Conservation (phyloP, 148 eudicot species). For the Vaccinium corymbosum region DNA sequence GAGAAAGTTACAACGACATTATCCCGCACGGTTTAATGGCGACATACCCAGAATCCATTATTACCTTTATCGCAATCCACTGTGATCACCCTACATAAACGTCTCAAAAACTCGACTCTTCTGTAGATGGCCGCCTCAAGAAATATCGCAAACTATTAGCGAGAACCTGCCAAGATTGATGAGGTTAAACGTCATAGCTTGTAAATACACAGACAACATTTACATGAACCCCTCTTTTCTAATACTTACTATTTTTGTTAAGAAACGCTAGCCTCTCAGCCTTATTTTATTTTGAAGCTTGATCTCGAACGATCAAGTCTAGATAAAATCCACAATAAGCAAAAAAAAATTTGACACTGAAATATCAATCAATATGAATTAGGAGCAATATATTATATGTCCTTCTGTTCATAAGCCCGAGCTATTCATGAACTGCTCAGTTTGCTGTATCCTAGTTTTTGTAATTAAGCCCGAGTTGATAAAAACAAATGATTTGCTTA, state of each 20-base stretch:
- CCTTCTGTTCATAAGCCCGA: not conserved
- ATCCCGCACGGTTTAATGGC: not conserved
- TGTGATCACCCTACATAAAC: not conserved
- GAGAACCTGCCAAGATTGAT: constrained; percentile 54
- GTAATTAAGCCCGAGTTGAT: not conserved
- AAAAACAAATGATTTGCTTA: not conserved
- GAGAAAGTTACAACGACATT: not conserved
- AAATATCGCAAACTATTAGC: constrained; percentile 77
- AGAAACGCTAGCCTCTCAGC: not conserved
- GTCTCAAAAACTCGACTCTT: constrained; percentile 80
- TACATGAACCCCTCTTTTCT: not conserved
- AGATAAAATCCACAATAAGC: not conserved
- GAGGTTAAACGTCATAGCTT: constrained; percentile 1
- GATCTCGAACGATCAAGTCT: not conserved
- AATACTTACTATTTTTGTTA: not conserved
- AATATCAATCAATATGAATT: not conserved
- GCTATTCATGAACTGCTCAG: not conserved
- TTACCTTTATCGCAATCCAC: not conserved
- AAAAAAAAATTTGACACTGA: not conserved
- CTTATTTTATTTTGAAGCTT: not conserved
- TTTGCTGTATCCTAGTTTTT: not conserved
- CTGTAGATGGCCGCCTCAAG: constrained; percentile 86
- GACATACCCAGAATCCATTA: not conserved
- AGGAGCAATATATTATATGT: not conserved
- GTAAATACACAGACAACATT: not conserved